phyloP scores from a whole-genome alignment of 2,329 filamentous ascomycete species.

The Aspergillus neoniger region DNA sequence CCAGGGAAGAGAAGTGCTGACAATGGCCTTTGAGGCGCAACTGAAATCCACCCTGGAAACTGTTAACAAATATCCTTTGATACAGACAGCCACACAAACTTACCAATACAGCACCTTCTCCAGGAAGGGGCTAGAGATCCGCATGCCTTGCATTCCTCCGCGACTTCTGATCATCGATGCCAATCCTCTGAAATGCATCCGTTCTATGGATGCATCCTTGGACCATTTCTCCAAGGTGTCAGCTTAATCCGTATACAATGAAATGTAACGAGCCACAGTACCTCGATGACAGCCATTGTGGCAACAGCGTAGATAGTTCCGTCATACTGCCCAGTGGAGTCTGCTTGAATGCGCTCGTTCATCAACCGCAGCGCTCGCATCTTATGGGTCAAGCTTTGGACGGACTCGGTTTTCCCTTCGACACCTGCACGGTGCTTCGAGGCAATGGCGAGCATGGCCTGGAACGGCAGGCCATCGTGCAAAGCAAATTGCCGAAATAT shows the following conservation, averaged over 20 bases:
- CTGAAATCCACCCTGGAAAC: slow-evolving; percentile 33
- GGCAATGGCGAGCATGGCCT: slow-evolving; percentile 38
- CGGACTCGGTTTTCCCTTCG: slow-evolving; percentile 32
- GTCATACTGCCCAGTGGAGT: slow-evolving; percentile 27
- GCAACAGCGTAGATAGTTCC: slow-evolving; percentile 36
- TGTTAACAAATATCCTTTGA: slow-evolving; percentile 5
- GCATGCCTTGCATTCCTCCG: slow-evolving; percentile 34
- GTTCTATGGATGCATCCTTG: slow-evolving; percentile 33
- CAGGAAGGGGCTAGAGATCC: slow-evolving; percentile 28
- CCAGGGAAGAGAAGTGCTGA: slow-evolving; percentile 33
- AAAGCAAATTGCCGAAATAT: slow-evolving; percentile 35
- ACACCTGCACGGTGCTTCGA: slow-evolving; percentile 36
- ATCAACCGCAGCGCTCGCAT: slow-evolving; percentile 34
- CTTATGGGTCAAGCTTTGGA: slow-evolving; percentile 37
- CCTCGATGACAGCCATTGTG: slow-evolving; percentile 38
- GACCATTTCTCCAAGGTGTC: slow-evolving; percentile 36
- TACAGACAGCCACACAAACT: neutral
- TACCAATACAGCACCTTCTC: slow-evolving; percentile 39
- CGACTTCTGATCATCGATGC: slow-evolving; percentile 31
- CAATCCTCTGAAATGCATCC: slow-evolving; percentile 33
- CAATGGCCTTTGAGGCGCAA: slow-evolving; percentile 34
- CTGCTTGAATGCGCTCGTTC: slow-evolving; percentile 32
- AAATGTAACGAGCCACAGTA: slow-evolving; percentile 14
- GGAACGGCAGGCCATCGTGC: slow-evolving; percentile 34
- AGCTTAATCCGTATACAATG: slow-evolving; percentile 9